Percentiles rank a stretch among this genome's conserved stretches.
Conservation (phyloP, 345 rosid genomes). For the Lepidium sativum region DNA sequence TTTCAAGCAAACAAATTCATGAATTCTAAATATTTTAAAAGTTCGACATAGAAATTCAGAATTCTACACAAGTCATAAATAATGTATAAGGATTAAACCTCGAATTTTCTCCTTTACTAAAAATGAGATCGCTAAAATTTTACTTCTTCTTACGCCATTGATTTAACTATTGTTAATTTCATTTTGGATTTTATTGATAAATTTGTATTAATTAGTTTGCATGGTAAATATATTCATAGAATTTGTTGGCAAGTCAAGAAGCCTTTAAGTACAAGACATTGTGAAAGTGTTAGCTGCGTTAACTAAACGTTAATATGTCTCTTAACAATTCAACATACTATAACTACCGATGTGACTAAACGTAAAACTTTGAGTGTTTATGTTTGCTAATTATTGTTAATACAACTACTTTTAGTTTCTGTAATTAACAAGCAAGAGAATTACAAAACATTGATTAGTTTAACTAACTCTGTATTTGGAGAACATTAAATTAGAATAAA, state of each 20-base stretch:
- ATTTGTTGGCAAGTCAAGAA: constrained; percentile 7
- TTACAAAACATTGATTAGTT: not conserved
- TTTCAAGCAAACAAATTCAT: too few species aligned
- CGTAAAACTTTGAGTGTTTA: not conserved
- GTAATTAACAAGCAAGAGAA: not conserved
- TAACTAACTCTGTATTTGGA: not conserved
- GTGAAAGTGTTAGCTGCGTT: not conserved
- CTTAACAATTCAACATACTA: too few species aligned
- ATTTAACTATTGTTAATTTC: too few species aligned
- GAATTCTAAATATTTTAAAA: too few species aligned
- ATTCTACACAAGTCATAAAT: too few species aligned
- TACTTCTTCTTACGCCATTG: too few species aligned
- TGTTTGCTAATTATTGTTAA: not conserved
- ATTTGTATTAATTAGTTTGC: not conserved
- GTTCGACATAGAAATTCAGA: too few species aligned
- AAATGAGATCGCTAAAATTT: too few species aligned
- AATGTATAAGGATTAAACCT: too few species aligned
- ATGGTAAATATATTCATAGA: not conserved
- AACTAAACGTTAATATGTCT: not conserved
- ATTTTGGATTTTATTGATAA: too few species aligned
- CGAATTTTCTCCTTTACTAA: too few species aligned
- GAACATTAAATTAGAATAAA: not conserved
- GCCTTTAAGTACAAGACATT: constrained; percentile 2
- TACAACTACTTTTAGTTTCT: too few species aligned
- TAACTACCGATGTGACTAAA: not conserved